Percentiles rank a stretch among this genome's conserved stretches.
Conservation (phyloP, 129 eudicot genomes). For the Deinandra increscens region DNA sequence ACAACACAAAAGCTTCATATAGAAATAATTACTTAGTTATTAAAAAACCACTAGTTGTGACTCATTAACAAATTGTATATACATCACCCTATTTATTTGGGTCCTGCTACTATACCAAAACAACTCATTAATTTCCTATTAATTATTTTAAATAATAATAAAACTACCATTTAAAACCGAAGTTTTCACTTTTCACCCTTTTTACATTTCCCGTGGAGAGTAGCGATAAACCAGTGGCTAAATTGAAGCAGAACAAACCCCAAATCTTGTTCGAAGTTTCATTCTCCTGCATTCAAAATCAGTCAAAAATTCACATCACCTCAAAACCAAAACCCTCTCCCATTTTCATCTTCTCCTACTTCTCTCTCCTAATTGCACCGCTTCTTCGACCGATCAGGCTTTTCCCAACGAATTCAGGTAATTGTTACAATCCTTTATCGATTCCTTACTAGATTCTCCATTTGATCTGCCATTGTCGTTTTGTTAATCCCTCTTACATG, state of each 20-base stretch:
- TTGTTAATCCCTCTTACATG: neutral
- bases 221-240: neutral
- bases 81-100: too few relatives aligned
- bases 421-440: neutral
- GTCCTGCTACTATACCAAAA: too few relatives aligned
- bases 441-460: neutral
- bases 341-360: constrained; percentile 19
- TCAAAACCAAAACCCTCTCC: constrained; percentile 24
- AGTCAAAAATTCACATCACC: constrained; percentile 30
- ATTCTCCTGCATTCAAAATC: constrained; percentile 33
- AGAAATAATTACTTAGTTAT: too few relatives aligned
- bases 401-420: constrained; percentile 23
- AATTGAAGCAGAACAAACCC: constrained; percentile 22
- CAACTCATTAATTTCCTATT: too few relatives aligned
- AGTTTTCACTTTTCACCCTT: too few relatives aligned
- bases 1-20: too few relatives aligned
- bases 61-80: too few relatives aligned
- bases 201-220: neutral
- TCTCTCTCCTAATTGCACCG: constrained; percentile 10
- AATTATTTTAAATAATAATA: too few relatives aligned
- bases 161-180: too few relatives aligned
- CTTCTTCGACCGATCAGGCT: constrained; percentile 13
- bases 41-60: too few relatives aligned
- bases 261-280: constrained; percentile 25
- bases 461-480: constrained; percentile 9